phyloP scores from a whole-genome alignment of 2,329 filamentous ascomycete species.

The Hirsutella rhossiliensis region DNA sequence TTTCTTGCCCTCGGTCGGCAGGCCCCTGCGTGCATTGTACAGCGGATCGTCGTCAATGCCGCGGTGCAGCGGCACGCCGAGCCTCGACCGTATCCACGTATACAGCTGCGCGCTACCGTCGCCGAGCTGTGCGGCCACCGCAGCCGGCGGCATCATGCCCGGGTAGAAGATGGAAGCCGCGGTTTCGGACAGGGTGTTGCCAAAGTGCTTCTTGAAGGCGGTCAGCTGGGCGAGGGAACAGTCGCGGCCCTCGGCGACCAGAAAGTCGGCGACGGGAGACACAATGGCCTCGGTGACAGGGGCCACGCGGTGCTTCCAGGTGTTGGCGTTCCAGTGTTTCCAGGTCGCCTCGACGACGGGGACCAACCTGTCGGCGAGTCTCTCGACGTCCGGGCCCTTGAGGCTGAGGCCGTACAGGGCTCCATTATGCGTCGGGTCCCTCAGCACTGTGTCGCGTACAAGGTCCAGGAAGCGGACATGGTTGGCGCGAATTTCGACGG shows the following conservation, averaged over 20 bases:
- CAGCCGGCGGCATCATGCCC: slow-evolving; percentile 8
- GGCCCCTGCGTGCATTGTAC: slow-evolving; percentile 10
- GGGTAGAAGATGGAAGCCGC: slow-evolving; percentile 12
- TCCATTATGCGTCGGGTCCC: background rate
- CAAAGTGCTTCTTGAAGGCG: slow-evolving; percentile 10
- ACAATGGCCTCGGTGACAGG: slow-evolving; percentile 14
- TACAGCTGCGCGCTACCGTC: slow-evolving; percentile 18
- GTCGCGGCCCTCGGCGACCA: slow-evolving; percentile 8
- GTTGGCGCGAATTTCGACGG: slow-evolving; percentile 20
- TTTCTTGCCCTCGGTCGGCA: slow-evolving; percentile 13
- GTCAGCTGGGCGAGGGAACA: slow-evolving; percentile 13
- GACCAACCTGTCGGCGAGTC: slow-evolving; percentile 1
- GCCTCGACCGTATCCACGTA: slow-evolving; percentile 14
- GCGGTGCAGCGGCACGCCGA: slow-evolving; percentile 16
- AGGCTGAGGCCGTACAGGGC: background rate
- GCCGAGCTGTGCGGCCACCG: slow-evolving; percentile 15
- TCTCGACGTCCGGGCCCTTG: background rate
- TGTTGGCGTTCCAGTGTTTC: slow-evolving; percentile 13
- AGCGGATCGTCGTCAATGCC: slow-evolving; percentile 19
- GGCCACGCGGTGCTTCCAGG: slow-evolving; percentile 16
- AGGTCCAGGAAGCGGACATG: slow-evolving; percentile 15
- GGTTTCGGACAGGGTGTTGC: slow-evolving; percentile 7
- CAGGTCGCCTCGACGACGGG: slow-evolving; percentile 12
- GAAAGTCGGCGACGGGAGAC: slow-evolving; percentile 14
- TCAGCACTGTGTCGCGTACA: slow-evolving; percentile 1